Evolutionary conservation across 2,329 filamentous ascomycete species (phyloP).

Genomic region (Torrubiella hemipterigena): DNA sequence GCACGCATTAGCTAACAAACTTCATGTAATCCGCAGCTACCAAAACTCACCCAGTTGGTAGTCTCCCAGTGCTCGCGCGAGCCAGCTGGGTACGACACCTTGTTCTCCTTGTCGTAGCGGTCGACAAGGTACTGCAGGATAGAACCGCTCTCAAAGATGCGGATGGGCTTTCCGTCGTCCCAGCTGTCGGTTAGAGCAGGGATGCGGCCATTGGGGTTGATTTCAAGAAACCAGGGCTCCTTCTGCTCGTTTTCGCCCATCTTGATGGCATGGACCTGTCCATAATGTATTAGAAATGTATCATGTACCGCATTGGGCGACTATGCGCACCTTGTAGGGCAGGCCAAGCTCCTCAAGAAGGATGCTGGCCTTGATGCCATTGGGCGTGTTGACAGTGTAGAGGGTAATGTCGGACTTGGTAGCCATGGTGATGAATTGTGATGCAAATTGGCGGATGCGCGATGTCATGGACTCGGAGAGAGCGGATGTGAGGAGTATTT

Average conservation of each 20-base stretch:
- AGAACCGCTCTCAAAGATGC: slow-evolving; percentile 71
- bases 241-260: slow-evolving; percentile 69
- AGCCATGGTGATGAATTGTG: slow-evolving; percentile 17
- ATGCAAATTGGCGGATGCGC: slow-evolving; percentile 13
- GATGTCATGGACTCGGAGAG: slow-evolving; percentile 11
- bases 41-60: slow-evolving; percentile 55
- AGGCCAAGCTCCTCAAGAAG: slow-evolving; percentile 74
- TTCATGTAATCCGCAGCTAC: too few relatives aligned
- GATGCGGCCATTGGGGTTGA: slow-evolving; percentile 90
- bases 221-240: slow-evolving; percentile 74
- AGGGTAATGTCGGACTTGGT: slow-evolving; percentile 55
- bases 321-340: slow-evolving; percentile 54
- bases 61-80: slow-evolving; percentile 67
- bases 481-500: not conserved
- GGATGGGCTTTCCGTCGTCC: slow-evolving; percentile 59
- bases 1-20: not conserved
- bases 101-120: slow-evolving; percentile 70
- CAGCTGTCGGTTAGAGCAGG: slow-evolving; percentile 76
- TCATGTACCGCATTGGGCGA: not conserved
- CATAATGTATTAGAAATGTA: not conserved
- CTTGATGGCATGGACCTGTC: slow-evolving; percentile 48
- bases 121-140: slow-evolving; percentile 79
- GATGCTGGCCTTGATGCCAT: slow-evolving; percentile 84
- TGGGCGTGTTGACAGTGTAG: slow-evolving; percentile 75
- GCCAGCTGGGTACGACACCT: slow-evolving; percentile 65